Percentiles rank a stretch among this genome's conserved stretches.
Evolutionary conservation across 2,329 filamentous ascomycete genomes (phyloP).

Genomic region (Cadophora gregata): DNA sequence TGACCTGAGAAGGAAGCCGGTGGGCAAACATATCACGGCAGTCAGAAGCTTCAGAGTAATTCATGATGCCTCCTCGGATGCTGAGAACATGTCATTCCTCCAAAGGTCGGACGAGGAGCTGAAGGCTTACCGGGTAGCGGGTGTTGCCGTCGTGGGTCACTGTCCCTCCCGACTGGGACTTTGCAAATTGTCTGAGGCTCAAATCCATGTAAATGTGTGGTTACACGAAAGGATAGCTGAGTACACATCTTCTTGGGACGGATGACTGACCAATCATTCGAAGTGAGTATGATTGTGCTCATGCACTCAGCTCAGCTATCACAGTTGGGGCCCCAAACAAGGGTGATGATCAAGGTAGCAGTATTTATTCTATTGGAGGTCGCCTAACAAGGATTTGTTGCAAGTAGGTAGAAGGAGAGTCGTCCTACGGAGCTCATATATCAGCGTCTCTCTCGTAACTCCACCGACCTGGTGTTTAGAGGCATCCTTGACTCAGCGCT

Average conservation of each 20-base stretch:
- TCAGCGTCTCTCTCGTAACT: neutral
- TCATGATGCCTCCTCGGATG: neutral
- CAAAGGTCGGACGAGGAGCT: neutral
- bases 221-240: neutral
- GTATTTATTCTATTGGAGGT: neutral
- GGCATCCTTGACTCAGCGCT: too few relatives aligned
- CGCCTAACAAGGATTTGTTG: neutral
- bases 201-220: neutral
- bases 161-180: neutral
- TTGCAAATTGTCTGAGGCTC: constrained; percentile 7
- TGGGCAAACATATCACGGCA: too few relatives aligned
- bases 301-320: neutral
- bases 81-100: neutral
- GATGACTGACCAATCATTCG: neutral
- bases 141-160: neutral
- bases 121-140: neutral
- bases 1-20: neutral
- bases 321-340: neutral
- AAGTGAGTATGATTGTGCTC: neutral
- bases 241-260: neutral
- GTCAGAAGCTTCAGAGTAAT: neutral
- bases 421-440: neutral
- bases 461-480: neutral
- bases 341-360: neutral
- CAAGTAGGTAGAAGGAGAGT: neutral